These are phyloP conservation scores for Dichotomocladium elegans DNA, from an alignment of 371 early-diverging fungal genomes.

Conservation along the genomic window DNA sequence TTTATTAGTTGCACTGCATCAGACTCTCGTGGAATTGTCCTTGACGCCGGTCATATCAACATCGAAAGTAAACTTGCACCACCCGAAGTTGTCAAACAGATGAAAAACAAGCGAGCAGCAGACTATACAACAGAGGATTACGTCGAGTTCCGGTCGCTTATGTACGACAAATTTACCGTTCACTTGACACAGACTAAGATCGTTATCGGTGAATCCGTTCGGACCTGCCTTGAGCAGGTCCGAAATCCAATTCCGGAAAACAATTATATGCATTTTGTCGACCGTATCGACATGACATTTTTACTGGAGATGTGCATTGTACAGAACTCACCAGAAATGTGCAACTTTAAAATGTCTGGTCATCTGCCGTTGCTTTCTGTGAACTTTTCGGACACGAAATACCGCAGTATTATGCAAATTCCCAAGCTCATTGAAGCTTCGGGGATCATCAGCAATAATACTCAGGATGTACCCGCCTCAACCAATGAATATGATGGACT, in stretches of 20 bases:
- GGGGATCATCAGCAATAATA: constrained; percentile 21
- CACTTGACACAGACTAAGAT: constrained; percentile 82
- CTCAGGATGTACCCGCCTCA: not conserved
- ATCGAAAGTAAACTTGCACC: constrained; percentile 82
- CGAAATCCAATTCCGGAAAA: constrained; percentile 37
- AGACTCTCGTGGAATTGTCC: constrained; percentile 68
- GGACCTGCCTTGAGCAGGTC: constrained; percentile 69
- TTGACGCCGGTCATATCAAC: constrained; percentile 93
- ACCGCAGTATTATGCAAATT: constrained; percentile 85
- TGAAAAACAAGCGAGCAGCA: constrained; percentile 64
- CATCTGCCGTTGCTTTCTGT: constrained; percentile 83
- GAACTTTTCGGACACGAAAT: constrained; percentile 92
- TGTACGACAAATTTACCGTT: constrained; percentile 91
- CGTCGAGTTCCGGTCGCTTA: constrained; percentile 66
- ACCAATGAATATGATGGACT: not conserved
- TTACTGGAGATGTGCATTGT: constrained; percentile 83
- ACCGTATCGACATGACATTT: constrained; percentile 84
- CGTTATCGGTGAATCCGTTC: constrained; percentile 75
- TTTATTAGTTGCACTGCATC: constrained; percentile 60
- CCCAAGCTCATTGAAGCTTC: constrained; percentile 55
- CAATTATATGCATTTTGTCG: constrained; percentile 74
- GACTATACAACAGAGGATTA: constrained; percentile 65
- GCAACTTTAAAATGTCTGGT: constrained; percentile 78
- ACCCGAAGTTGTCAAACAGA: constrained; percentile 59
- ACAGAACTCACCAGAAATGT: constrained; percentile 69